Conservation (phyloP, 73 alveolate species). For the Paramecium octaurelia region DNA sequence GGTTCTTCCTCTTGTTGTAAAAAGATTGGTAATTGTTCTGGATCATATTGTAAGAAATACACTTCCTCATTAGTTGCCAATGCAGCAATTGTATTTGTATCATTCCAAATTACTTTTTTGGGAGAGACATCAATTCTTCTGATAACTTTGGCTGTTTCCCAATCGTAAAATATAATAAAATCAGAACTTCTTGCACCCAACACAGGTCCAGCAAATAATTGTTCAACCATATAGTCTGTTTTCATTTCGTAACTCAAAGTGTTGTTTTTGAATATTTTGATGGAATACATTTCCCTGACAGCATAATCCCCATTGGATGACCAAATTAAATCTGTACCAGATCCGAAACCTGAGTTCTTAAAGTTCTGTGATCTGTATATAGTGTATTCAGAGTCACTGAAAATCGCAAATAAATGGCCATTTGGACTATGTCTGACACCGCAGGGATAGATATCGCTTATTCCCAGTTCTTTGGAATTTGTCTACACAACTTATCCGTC, state of each 20-base stretch:
- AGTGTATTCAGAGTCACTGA: slow-evolving; percentile 85
- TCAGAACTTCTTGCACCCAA: slow-evolving; percentile 92
- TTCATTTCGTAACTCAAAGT: slow-evolving; percentile 67
- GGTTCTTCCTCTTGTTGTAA: slow-evolving; percentile 70
- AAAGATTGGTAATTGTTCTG: slow-evolving; percentile 70
- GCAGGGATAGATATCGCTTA: slow-evolving; percentile 93
- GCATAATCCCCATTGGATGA: slow-evolving; percentile 75
- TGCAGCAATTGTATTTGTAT: slow-evolving; percentile 72
- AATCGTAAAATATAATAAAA: slow-evolving; percentile 90
- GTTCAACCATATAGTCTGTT: slow-evolving; percentile 90
- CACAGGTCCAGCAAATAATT: slow-evolving; percentile 94
- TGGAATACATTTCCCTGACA: slow-evolving; percentile 68
- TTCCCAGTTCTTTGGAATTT: slow-evolving; percentile 83
- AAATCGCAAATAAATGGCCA: slow-evolving; percentile 93
- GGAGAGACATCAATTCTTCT: slow-evolving; percentile 96
- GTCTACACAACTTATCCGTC: slow-evolving; percentile 53
- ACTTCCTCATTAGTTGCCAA: slow-evolving; percentile 87
- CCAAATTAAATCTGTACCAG: slow-evolving; percentile 80
- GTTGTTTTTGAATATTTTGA: slow-evolving; percentile 53
- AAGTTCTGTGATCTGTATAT: slow-evolving; percentile 74
- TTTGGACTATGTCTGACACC: slow-evolving; percentile 92
- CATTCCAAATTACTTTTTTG: slow-evolving; percentile 91
- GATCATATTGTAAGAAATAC: slow-evolving; percentile 84
- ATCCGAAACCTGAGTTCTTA: slow-evolving; percentile 70
- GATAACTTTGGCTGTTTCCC: slow-evolving; percentile 85